Evolutionary conservation across 2,329 filamentous ascomycete species (phyloP), one percentile per base, ranked within the genome.

Genomic region (Trichophyton schoenleinii): DNA sequence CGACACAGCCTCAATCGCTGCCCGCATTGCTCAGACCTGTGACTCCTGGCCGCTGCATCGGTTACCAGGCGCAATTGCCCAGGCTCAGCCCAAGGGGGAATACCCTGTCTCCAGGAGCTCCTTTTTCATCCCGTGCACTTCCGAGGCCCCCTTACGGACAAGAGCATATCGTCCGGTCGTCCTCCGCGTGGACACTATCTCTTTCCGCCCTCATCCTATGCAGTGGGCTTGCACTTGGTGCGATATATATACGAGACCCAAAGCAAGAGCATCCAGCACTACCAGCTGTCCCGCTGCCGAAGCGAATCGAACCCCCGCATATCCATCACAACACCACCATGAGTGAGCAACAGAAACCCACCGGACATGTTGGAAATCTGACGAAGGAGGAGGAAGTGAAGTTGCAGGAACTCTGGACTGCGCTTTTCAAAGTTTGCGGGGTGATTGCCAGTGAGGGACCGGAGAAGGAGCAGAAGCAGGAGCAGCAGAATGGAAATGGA

Each of bases 371-470:
- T 60, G 91, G 89, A 63, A 96, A 89, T 67, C 80, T 99, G 62
- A 96, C 91, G n/a, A 74, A 84, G 2, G 91, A 96, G 64, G 86
- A 99, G 76, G 89, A 96, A 69, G 82, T 83, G 65, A 96, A 95
- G 77, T 79, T 99, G 62, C 88, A 87, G 69, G 87, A 95, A 73
- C 82, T 97, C 67, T 99, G 94, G 94, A 75, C 81, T 13, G 78
- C 85, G 60, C 81, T 90, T 41, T 81, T 95, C 65, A 86, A 87
- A 60, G 81, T 90, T 44, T 81, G 95, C 66, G 86, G 87, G 64
- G 80, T 96, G 52, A 64, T 71, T 55, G 38, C 61, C 66, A 60
- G 63, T 31, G 53, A 66, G n/a, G 63, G 65, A 38, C 64, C 69
- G 52, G 49, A 31, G 55, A 63, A 67, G 1, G 41, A 44, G 11